These are phyloP conservation scores for Coemansia sp. DNA, from an alignment of 192 early-diverging fungal species.

Conservation along the genomic window DNA sequence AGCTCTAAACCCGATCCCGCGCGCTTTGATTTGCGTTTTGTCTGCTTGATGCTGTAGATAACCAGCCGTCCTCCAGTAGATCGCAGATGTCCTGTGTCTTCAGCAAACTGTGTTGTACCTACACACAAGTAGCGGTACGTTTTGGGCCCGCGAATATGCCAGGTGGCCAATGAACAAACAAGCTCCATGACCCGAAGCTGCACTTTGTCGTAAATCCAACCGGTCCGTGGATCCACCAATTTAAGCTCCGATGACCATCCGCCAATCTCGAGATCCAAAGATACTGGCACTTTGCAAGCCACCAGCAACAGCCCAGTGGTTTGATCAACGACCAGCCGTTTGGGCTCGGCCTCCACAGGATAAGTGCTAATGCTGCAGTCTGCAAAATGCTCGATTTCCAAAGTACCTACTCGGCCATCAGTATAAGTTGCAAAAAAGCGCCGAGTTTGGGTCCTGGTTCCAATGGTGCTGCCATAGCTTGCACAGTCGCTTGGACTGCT, in stretches of 20 bases:
- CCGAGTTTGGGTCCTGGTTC: neutral
- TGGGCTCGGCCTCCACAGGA: conserved; percentile 21
- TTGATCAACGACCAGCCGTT: conserved; percentile 21
- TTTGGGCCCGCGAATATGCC: conserved; percentile 34
- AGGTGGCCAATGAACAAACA: conserved; percentile 25
- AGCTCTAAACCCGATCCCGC: neutral
- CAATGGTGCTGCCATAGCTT: neutral
- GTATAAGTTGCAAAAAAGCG: conserved; percentile 12
- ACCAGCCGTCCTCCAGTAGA: conserved; percentile 24
- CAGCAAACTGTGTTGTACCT: conserved; percentile 25
- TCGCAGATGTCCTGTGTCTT: neutral
- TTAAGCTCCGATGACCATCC: conserved; percentile 11
- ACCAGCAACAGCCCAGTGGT: conserved; percentile 35
- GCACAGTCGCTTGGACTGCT: neutral
- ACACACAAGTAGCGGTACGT: conserved; percentile 43
- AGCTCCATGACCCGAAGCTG: conserved; percentile 22
- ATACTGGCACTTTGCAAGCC: conserved; percentile 6
- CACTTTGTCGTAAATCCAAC: conserved; percentile 11
- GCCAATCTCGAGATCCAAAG: neutral
- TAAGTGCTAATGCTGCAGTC: conserved; percentile 23
- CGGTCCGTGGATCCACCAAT: conserved; percentile 16
- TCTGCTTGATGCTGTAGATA: conserved; percentile 37
- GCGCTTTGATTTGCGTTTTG: conserved; percentile 16
- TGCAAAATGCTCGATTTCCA: conserved; percentile 7
- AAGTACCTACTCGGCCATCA: conserved; percentile 4